Evolutionary conservation across 495 filamentous ascomycete genomes (phyloP).

Genomic region (Aspergillus egyptiacus): DNA sequence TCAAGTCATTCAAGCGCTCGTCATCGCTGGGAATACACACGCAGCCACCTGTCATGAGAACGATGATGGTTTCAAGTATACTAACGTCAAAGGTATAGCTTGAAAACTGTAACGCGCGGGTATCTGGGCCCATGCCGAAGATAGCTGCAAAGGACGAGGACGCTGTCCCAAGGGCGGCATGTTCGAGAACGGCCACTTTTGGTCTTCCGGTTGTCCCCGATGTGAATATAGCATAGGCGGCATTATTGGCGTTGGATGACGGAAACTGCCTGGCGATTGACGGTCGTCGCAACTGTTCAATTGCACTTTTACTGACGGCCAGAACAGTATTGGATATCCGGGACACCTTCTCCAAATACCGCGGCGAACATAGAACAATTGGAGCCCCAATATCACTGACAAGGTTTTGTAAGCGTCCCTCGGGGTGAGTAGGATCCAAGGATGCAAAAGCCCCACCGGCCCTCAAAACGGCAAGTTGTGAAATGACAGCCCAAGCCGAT

Average conservation of each 20-base stretch:
- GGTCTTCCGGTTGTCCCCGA: slow-evolving; percentile 49
- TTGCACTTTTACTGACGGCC: slow-evolving; percentile 25
- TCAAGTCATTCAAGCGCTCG: slow-evolving; percentile 45
- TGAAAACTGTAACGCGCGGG: slow-evolving; percentile 62
- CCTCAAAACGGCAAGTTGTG: slow-evolving; percentile 51
- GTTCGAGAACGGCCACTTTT: slow-evolving; percentile 44
- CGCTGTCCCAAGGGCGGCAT: slow-evolving; percentile 32
- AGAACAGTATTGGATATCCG: slow-evolving; percentile 27
- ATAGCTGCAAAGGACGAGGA: slow-evolving; percentile 29
- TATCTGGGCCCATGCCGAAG: slow-evolving; percentile 41
- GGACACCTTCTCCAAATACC: slow-evolving; percentile 26
- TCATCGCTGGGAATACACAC: slow-evolving; percentile 60
- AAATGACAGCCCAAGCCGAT: slow-evolving; percentile 48
- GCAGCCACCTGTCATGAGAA: slow-evolving; percentile 56
- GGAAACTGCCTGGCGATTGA: slow-evolving; percentile 14
- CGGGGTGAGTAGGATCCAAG: slow-evolving; percentile 52
- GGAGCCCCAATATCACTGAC: slow-evolving; percentile 42
- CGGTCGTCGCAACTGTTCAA: slow-evolving; percentile 26
- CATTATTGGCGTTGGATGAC: slow-evolving; percentile 22
- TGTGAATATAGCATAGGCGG: slow-evolving; percentile 46
- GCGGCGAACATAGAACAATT: slow-evolving; percentile 36
- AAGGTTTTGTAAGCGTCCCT: slow-evolving; percentile 47
- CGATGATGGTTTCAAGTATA: slow-evolving; percentile 60
- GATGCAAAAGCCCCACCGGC: slow-evolving; percentile 55
- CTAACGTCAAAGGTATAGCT: slow-evolving; percentile 65